Percentiles rank a stretch among this genome's conserved stretches.
These are phyloP conservation scores for Combretum micranthum DNA, from an alignment of 345 rosid species.

Conservation along the genomic window DNA sequence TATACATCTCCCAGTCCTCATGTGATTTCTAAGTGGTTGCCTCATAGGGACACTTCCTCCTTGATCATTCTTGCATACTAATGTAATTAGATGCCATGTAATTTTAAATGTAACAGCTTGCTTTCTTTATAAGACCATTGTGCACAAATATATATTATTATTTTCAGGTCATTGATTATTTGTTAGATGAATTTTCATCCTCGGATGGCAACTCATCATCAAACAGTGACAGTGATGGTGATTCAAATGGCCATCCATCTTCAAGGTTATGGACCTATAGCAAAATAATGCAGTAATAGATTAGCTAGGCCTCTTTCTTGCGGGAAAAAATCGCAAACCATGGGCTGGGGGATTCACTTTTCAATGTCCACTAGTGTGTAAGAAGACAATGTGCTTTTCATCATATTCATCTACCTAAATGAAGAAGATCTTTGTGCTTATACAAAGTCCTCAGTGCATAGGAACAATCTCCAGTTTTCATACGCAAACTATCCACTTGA, in stretches of 20 bases:
- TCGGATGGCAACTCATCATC: conserved; percentile 36
- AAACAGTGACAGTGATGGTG: conserved; percentile 42
- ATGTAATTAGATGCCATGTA: too few relatives aligned
- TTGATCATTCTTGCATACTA: too few relatives aligned
- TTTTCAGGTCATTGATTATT: conserved; percentile 43
- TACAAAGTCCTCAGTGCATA: not conserved
- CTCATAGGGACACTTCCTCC: too few relatives aligned
- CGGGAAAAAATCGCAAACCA: not conserved
- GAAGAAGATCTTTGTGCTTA: not conserved
- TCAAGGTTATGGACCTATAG: conserved; percentile 47
- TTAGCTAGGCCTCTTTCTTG: not conserved
- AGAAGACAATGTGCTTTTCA: too few relatives aligned
- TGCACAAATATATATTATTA: not conserved
- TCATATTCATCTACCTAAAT: not conserved
- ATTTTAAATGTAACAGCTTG: too few relatives aligned
- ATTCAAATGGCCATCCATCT: conserved; percentile 27
- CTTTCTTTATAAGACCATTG: too few relatives aligned
- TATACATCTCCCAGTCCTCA: not conserved
- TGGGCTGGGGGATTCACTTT: too few relatives aligned
- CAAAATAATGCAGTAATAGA: conserved; percentile 10
- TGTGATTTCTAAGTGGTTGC: not conserved
- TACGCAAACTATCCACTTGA: too few relatives aligned
- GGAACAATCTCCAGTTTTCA: too few relatives aligned
- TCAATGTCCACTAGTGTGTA: too few relatives aligned
- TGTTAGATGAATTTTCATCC: conserved; percentile 32